Base-by-base conservation (phyloP, 257 asterid species). In the Solanum clarkiae region DNA sequence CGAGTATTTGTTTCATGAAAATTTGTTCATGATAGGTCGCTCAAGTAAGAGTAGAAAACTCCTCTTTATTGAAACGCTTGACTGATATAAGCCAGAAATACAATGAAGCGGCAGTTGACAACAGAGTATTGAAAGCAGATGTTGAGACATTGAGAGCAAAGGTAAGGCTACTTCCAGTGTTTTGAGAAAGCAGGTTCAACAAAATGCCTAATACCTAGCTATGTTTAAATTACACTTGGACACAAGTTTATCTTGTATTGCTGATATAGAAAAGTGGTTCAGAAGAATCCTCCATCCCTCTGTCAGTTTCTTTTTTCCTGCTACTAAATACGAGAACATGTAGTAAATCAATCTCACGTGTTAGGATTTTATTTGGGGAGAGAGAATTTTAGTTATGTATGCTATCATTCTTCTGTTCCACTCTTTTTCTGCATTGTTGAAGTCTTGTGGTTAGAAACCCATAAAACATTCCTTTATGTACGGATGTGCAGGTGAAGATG, bases 81-180 rank as follows among this genome's bases (percentile, higher is more conserved):
- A 86, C 93, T 1, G 97, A 93, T 83, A 89, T 92, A 87, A 92
- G 91, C 91, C 93, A 91, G 81, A 93, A 93, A 84, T 92, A 89
- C 92, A 93, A 90, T 49, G 97, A 91, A 86, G 90, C 97, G 74
- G 94, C 96, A 53, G 96, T 91, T 84, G 96, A 91, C 88, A 91
- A 91, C 66, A 89, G 97, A 91, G 94, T 92, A 83, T 91, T 93
- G 89, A 93, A 93, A 88, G 97, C 97, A 80, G 96, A 92, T 84
- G 92, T 91, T 51, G 97, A 93, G 91, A 93, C 97, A 68, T 81
- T 93, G 86, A 90, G 95, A 88, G 95, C 95, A 72, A 93, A 93
- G 93, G 97, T 92, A 84, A 80, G 26, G 47, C 63, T 51, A 53
- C 15, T 77, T 26, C 36, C 20, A 77, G 17, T 51, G 63, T 77